These are phyloP conservation scores for Fusarium avenaceum DNA, from an alignment of 2,329 filamentous ascomycete genomes.

Conservation along the genomic window DNA sequence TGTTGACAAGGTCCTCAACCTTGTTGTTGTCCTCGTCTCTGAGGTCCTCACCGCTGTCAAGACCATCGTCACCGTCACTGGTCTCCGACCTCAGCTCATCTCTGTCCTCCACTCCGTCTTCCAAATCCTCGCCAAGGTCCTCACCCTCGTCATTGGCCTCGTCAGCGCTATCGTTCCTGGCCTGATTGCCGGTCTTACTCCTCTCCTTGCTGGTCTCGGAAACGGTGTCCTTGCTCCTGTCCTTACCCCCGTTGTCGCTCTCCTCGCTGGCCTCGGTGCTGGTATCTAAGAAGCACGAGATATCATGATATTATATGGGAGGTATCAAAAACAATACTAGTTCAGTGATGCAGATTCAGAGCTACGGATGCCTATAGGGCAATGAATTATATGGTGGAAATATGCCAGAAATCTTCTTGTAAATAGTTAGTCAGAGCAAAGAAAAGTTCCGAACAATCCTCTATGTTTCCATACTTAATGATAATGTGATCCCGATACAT, in stretches of 20 bases:
- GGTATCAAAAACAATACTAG: neutral
- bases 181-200: conserved; percentile 44
- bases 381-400: neutral
- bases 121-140: conserved; percentile 46
- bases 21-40: conserved; percentile 41
- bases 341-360: no score
- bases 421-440: conserved; percentile 13
- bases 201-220: conserved; percentile 48
- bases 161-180: conserved; percentile 45
- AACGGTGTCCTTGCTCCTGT: conserved; percentile 47
- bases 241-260: conserved; percentile 44
- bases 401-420: conserved; percentile 10
- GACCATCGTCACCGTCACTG: conserved; percentile 42
- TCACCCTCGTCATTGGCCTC: conserved; percentile 44
- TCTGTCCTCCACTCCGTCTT: conserved; percentile 50
- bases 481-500: no score
- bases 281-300: conserved; percentile 4
- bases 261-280: conserved; percentile 43
- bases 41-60: conserved; percentile 45
- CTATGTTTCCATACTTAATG: no score
- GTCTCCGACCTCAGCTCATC: conserved; percentile 45
- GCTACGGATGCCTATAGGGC: neutral
- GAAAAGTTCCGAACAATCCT: neutral
- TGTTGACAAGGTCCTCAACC: conserved; percentile 43
- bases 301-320: neutral